Base-by-base conservation (phyloP, 208 protist species). In the Jaenimonas drosophilae region DNA sequence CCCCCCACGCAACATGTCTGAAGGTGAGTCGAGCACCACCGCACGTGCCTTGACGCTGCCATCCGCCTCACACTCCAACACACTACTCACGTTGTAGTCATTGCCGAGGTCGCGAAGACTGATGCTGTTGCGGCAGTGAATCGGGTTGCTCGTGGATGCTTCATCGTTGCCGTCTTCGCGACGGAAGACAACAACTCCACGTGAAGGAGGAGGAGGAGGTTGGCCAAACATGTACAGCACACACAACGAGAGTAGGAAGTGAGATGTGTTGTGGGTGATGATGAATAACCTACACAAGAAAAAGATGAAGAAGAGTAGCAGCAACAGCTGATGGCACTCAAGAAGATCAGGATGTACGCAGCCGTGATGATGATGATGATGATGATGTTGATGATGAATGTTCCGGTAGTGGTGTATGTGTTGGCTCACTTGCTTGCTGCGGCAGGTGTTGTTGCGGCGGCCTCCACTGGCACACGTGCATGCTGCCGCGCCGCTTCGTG, bases 11-110 rank as follows among this genome's bases (percentile, higher is more conserved):
- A 91, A 45, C 11, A 87, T 59, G 50, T 91, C 83, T 0, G 69
- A 73, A n/a, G 83, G 78, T 2, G 76, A 88, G 64, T 91, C 78
- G 27, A 88, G 73, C 3, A 76, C 78, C 4, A 91, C 83, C 3
- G 78, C 76, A 17, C 83, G 59, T 4, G 77, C 66, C 47, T 69
- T 63, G 27, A 87, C 78, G 31, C 55, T 54, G 4, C 83, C 83
- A 3, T 63, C 43, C 4, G 65, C 58, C 37, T 91, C 78, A 37
- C 83, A 91, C 67, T 91, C 78, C 5, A 91, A 45, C 11, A 91
- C 78, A 36, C 78, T 91, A 49, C 69, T 88, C 37, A 91, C 68
- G 64, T 70, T 72, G 54, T 72, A 87, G 59, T 88, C 83, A 19
- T 88, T 76, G 1, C 74, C 66, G 27, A 91, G 40, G 21, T 91